Evolutionary conservation across 129 eudicot species (phyloP).

Genomic region (Centella asiatica): DNA sequence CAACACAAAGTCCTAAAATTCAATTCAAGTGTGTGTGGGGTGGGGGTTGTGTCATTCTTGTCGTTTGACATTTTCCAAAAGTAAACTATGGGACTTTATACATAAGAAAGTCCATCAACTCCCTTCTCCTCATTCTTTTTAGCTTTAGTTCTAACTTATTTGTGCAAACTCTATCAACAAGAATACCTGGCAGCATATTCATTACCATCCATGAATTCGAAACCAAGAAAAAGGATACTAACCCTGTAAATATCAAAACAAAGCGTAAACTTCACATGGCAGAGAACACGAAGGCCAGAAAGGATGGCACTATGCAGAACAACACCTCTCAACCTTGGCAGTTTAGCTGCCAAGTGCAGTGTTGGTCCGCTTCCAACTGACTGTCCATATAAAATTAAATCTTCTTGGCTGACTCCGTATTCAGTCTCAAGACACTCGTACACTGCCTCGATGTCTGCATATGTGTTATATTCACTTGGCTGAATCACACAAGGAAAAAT

Average conservation of each 20-base stretch:
- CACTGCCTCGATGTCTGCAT: slow-evolving; percentile 93
- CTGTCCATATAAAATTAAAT: slow-evolving; percentile 77
- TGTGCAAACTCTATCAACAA: neutral
- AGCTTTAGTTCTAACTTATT: neutral
- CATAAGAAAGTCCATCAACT: too few species aligned
- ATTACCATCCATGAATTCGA: neutral
- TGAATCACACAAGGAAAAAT: slow-evolving; percentile 24
- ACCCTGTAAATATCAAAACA: slow-evolving; percentile 87
- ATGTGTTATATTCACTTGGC: slow-evolving; percentile 91
- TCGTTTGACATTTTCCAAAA: too few species aligned
- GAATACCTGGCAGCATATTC: neutral
- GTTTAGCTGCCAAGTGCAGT: slow-evolving; percentile 65
- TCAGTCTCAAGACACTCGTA: slow-evolving; percentile 86
- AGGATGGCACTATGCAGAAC: slow-evolving; percentile 95
- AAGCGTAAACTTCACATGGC: slow-evolving; percentile 68
- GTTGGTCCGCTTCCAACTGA: slow-evolving; percentile 99
- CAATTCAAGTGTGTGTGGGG: too few species aligned
- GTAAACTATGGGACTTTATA: too few species aligned
- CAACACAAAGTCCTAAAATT: too few species aligned
- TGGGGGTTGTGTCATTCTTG: too few species aligned
- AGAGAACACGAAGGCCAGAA: slow-evolving; percentile 93
- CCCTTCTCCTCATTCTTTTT: too few species aligned
- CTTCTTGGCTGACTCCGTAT: slow-evolving; percentile 85
- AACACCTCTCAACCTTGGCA: slow-evolving; percentile 85
- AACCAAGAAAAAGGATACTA: slow-evolving; percentile 8